Evolutionary conservation across 1,139 yeast species (phyloP).

Genomic region (Meyerozyma smithsonii): DNA sequence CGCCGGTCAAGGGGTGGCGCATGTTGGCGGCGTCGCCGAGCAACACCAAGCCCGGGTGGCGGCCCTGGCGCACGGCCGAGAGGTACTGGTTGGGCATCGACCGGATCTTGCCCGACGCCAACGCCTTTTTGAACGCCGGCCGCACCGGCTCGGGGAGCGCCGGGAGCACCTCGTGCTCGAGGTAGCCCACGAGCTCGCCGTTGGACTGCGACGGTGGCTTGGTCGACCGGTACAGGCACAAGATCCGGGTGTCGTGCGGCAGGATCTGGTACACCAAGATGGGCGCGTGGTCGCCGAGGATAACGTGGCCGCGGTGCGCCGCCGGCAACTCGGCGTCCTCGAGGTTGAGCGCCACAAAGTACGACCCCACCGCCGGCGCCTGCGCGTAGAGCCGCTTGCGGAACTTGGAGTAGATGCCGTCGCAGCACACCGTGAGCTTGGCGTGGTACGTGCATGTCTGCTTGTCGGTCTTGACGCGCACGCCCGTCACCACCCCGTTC

Average conservation of each 20-base stretch:
- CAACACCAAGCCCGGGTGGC: slow-evolving; percentile 73
- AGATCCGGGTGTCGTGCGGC: slow-evolving; percentile 74
- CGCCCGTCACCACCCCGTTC: slow-evolving; percentile 60
- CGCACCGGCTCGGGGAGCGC: slow-evolving; percentile 58
- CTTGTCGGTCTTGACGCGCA: slow-evolving; percentile 36
- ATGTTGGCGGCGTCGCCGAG: slow-evolving; percentile 93
- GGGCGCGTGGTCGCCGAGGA: slow-evolving; percentile 84
- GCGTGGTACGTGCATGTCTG: slow-evolving; percentile 40
- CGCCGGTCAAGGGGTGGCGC: slow-evolving; percentile 98
- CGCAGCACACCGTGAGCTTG: slow-evolving; percentile 73
- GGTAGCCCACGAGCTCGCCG: slow-evolving; percentile 58
- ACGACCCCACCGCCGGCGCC: slow-evolving; percentile 68
- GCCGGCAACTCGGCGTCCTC: slow-evolving; percentile 68
- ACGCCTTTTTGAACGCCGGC: slow-evolving; percentile 57
- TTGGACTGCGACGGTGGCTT: slow-evolving; percentile 65
- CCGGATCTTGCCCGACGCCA: slow-evolving; percentile 49
- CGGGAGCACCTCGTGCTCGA: slow-evolving; percentile 58
- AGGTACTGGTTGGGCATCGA: slow-evolving; percentile 94
- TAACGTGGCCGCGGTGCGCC: slow-evolving; percentile 81
- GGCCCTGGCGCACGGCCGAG: slow-evolving; percentile 62
- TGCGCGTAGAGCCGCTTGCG: slow-evolving; percentile 64
- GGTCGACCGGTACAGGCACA: slow-evolving; percentile 79
- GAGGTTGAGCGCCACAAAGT: slow-evolving; percentile 81
- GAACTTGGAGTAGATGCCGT: slow-evolving; percentile 92
- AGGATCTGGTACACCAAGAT: slow-evolving; percentile 84